These are phyloP conservation scores for Berberis vulgaris DNA, from an alignment of 164 flowering plant genomes.

Conservation along the genomic window DNA sequence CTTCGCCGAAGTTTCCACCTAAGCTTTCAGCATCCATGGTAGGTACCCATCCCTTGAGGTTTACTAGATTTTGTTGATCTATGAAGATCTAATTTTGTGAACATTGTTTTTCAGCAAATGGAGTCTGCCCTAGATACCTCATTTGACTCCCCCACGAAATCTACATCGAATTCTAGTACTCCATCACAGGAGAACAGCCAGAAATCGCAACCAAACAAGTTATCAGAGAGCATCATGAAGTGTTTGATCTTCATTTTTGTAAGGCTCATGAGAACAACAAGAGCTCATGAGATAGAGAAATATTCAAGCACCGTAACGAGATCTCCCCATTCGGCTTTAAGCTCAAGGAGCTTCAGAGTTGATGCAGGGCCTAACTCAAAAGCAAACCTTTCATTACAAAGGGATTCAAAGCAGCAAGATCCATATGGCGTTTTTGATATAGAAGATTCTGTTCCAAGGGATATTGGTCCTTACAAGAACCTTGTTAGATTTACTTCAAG, in stretches of 20 bases:
- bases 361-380: conserved; percentile 31
- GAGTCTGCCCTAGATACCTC: conserved; percentile 25
- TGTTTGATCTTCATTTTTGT: conserved; percentile 71
- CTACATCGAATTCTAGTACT: conserved; percentile 18
- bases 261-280: conserved; percentile 67
- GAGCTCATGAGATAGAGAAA: conserved; percentile 68
- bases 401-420: conserved; percentile 70
- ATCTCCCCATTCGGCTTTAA: conserved; percentile 33
- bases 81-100: background rate
- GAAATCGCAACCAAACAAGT: conserved; percentile 70
- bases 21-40: conserved; percentile 52
- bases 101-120: conserved; percentile 24
- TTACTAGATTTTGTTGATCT: background rate
- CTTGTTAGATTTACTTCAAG: conserved; percentile 61
- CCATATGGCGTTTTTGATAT: conserved; percentile 71
- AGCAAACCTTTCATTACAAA: conserved; percentile 31
- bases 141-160: conserved; percentile 27
- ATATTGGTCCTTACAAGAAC: conserved; percentile 95
- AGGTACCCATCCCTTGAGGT: background rate
- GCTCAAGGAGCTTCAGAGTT: conserved; percentile 59
- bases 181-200: conserved; percentile 32
- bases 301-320: conserved; percentile 35
- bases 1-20: conserved; percentile 42
- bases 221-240: conserved; percentile 85
- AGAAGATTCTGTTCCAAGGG: conserved; percentile 80